Evolutionary conservation across 176 grass and related monocot genomes (phyloP), one percentile per base, ranked within the genome.

Genomic region (Saccharum officinarum): DNA sequence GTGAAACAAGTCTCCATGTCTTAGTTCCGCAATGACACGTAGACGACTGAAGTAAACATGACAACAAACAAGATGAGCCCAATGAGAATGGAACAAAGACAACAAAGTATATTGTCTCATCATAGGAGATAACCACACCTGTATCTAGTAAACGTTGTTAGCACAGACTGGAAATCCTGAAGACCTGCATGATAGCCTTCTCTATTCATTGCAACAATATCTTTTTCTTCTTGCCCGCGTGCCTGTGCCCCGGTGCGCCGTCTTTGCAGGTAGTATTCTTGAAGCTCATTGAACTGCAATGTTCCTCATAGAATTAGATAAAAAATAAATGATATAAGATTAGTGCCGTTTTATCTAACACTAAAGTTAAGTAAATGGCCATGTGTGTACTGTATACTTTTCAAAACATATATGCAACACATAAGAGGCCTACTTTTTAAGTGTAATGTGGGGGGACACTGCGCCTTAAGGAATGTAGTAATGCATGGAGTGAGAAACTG

Each of bases 1-100:
- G 46, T 99, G 97, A 84, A 99, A 99, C 33, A 99, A 86, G 91
- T 99, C 94, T 77, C 94, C 97, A 88, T 99, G 97, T 86, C 92
- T 99, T 76, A 99, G 88, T 84, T 99, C 97, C 33, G 97, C 97
- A 65, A 97, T 94, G 73, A 94, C 92, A 72, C 92, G 93, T 59
- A 99, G 69, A 40, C 94, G 94, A 85, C 97, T 99, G 80, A 65
- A 81, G 78, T 34, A 80, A 85, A 79, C 60, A 88, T 70, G 67
- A 50, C 26, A 47, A 55, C 67, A 75, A 41, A 82, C 61, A 84
- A 82, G 44, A 44, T 90, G 37, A 81, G 26, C 1, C 65, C 28
- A 66, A 79, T 36, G 60, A 31, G 28, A 13, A 87, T 18, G 17
- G 31, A 83, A 75, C 59, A 62, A 73, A 42, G 61, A 8, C 40